Conservation (phyloP, 352 stramenopile genomes). For the Phytophthora sansomeana region DNA sequence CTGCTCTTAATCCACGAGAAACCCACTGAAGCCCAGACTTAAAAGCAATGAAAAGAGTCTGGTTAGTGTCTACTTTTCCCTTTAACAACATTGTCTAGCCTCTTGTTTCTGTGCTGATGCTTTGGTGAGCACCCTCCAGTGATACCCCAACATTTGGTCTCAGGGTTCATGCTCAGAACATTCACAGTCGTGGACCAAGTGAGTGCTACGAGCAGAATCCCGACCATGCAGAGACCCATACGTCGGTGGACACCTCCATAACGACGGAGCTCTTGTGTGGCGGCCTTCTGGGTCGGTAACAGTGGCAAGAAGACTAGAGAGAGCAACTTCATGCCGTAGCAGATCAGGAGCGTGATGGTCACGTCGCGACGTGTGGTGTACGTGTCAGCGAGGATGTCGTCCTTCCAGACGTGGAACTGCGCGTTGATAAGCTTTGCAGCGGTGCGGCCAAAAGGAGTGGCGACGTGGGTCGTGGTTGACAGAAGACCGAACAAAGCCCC, state of each 20-base stretch:
- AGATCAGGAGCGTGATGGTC: constrained; percentile 53
- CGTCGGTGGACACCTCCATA: constrained; percentile 28
- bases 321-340: constrained; percentile 54
- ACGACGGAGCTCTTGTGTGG: constrained; percentile 42
- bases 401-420: constrained; percentile 48
- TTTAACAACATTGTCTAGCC: neutral
- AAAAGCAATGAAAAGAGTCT: neutral
- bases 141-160: constrained; percentile 51
- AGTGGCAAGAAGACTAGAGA: constrained; percentile 49
- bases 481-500: constrained; percentile 53
- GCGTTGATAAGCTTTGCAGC: constrained; percentile 52
- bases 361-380: constrained; percentile 48
- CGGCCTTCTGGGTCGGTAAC: constrained; percentile 45
- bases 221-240: constrained; percentile 35
- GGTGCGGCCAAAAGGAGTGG: constrained; percentile 40
- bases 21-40: neutral
- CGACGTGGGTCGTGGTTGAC: constrained; percentile 50
- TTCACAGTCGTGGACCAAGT: constrained; percentile 40
- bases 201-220: constrained; percentile 26
- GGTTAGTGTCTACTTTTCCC: neutral
- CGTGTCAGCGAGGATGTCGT: constrained; percentile 47
- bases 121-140: constrained; percentile 46
- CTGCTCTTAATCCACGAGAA: constrained; percentile 32
- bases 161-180: constrained; percentile 45
- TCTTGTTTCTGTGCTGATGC: neutral